A percentile compares a stretch with the other conserved stretches of the same genome.
Evolutionary conservation across 1,139 yeast genomes (phyloP).

Genomic region (Suhomyces yuchorum): DNA sequence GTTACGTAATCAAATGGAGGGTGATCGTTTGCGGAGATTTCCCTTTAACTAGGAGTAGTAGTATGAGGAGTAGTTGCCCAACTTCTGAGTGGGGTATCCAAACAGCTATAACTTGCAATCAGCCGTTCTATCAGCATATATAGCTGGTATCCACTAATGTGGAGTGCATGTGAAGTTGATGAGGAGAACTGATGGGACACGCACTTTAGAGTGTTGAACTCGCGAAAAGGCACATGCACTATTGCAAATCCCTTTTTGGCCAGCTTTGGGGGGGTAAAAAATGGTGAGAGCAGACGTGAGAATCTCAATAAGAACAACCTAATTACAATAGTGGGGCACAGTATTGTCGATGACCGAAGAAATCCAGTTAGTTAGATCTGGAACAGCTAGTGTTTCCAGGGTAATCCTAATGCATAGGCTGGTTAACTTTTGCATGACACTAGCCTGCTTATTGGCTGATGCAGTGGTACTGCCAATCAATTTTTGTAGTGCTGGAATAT

Average conservation of each 20-base stretch:
- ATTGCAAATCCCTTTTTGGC: constrained; percentile 1
- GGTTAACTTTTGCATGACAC: not conserved
- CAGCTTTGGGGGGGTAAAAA: not conserved
- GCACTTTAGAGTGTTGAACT: constrained; percentile 3
- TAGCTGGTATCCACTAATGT: not conserved
- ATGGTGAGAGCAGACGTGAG: not conserved
- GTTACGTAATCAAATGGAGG: constrained; percentile 6
- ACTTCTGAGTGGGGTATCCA: not conserved
- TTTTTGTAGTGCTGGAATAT: not conserved
- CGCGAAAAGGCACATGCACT: constrained; percentile 1
- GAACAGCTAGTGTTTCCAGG: not conserved
- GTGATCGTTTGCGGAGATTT: not conserved
- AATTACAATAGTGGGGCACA: not conserved
- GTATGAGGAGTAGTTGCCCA: not conserved
- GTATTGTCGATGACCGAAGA: not conserved
- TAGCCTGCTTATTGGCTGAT: not conserved
- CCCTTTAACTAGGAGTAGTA: not conserved
- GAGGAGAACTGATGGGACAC: constrained; percentile 6
- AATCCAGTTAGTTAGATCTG: not conserved
- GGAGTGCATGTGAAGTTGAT: constrained; percentile 9
- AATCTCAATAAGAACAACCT: not conserved
- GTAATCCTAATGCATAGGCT: not conserved
- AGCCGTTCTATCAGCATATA: constrained; percentile 4
- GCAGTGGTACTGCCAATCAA: not conserved
- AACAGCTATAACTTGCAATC: not conserved